Evolutionary conservation across 2,329 filamentous ascomycete species (phyloP), one percentile per base, ranked within the genome.

Genomic region (Ascochyta fabae): DNA sequence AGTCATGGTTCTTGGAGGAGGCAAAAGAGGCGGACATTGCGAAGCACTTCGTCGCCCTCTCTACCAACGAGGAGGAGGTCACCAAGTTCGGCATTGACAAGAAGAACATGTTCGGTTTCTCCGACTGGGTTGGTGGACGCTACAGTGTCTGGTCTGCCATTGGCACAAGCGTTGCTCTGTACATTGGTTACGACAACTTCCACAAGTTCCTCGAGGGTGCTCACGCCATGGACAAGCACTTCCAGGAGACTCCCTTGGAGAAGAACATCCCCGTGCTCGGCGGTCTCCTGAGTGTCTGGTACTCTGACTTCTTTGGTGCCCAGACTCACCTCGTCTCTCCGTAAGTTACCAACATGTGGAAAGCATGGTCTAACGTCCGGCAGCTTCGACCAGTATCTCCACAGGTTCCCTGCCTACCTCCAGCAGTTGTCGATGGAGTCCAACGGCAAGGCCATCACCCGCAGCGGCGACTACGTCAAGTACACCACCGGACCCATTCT

Each of bases 81-180:
- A 92, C 90, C 80, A 98, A 98, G 84, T 99, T 99, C 72, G 95
- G 95, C 65, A 99, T 99, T 72, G 94, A 98, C 81, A 89, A 88
- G 80, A 94, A 94, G 85, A 99, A 98, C 85, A 99, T 99, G 95
- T 99, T 99, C 74, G 93, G 92, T 70, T 99, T 99, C 76, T 93
- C 94, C 79, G 96, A 91, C 80, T 99, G 95, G 95, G 94, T 98
- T 48, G 95, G 95, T 76, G 95, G 95, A 54, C 90, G 95, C 58
- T 99, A 99, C 86, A 96, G 92, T 58, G 95, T 99, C 66, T 99
- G 95, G 95, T 96, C 92, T 67, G 95, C 95, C 77, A 99, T 99
- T 73, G 95, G 95, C 68, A 83, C 99, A 60, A 96, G 92, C 62
- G 93, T 99, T 54, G 89, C 89, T 67, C 84, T 99, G 65, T 96